Evolutionary conservation across 1,139 yeast genomes (phyloP), one percentile per base, ranked within the genome.

Genomic region (Scheffersomyces lignicola): DNA sequence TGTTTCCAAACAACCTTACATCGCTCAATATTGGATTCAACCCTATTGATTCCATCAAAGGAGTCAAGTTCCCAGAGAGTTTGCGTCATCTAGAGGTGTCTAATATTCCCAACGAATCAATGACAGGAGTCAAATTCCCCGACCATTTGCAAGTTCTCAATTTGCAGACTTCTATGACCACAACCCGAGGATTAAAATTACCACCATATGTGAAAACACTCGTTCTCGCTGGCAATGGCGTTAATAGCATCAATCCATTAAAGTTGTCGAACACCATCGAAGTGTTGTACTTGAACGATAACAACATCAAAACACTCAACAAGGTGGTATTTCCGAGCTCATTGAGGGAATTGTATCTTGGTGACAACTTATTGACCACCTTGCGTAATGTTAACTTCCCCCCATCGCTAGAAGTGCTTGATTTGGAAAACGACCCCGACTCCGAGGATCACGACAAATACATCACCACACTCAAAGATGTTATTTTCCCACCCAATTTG

Each of bases 91-190:
- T 70, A 41, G 76, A 70, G 39, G 44, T 67, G 5, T 66, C 74
- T 3, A 63, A 66, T 40, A 61, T 69, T 10, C 76, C 76, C 3
- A 70, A 69, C 43, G 76, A 70, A 40, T 62, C 73, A 5, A 69
- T 70, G 76, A 62, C 75, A 0, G 73, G 76, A 0, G 62, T 70
- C 8, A 67, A 66, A 38, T 69, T 70, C 36, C 76, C 76, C 0
- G 76, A 70, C 35, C 58, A 52, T 57, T 48, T 66, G 22, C 46
- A 49, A 13, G 58, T 57, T 3, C 56, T 70, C 31, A 70, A 70
- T 40, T 48, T 70, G 11, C 75, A 69, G 44, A 68, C 66, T 32
- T 64, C 73, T 5, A 70, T 70, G 76, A 68, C 75, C 2, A 69
- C 59, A 40, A 68, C 75, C 1, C 51, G 76, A 36, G 76, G 76